These are phyloP conservation scores for Ampelocalamus luodianensis DNA, from an alignment of 176 grass and related monocot species.

Conservation along the genomic window DNA sequence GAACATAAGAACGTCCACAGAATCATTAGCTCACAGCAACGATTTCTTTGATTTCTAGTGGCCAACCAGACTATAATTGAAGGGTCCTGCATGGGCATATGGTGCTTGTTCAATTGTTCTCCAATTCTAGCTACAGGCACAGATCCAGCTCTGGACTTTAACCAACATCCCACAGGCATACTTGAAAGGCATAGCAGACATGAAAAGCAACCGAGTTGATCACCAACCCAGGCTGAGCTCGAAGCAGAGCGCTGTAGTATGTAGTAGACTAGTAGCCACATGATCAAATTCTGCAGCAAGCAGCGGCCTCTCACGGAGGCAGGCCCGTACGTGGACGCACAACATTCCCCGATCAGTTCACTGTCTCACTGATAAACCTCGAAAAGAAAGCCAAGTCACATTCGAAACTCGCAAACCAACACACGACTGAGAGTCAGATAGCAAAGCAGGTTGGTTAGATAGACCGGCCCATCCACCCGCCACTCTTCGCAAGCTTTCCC, in stretches of 20 bases:
- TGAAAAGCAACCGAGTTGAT: constrained; percentile 10
- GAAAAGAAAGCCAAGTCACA: neutral
- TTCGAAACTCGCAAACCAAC: neutral
- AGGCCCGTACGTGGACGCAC: neutral
- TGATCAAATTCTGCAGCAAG: neutral
- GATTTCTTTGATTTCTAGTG: neutral
- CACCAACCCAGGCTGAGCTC: constrained; percentile 25
- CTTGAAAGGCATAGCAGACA: neutral
- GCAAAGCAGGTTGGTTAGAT: constrained; percentile 44
- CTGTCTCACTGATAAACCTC: constrained; percentile 20
- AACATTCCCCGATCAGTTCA: constrained; percentile 47
- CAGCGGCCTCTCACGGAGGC: neutral
- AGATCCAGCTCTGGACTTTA: neutral
- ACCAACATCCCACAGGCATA: neutral
- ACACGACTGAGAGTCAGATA: neutral
- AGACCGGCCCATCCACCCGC: constrained; percentile 51
- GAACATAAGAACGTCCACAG: too few relatives aligned
- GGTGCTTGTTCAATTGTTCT: neutral
- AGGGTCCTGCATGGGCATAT: too few relatives aligned
- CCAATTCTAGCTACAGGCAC: neutral
- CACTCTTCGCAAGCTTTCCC: constrained; percentile 15
- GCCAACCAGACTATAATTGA: neutral
- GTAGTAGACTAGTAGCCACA: neutral
- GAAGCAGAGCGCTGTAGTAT: neutral
- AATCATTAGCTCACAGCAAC: neutral